These are phyloP conservation scores for Phytophthora pistaciae DNA, from an alignment of 352 stramenopile genomes.

Conservation along the genomic window DNA sequence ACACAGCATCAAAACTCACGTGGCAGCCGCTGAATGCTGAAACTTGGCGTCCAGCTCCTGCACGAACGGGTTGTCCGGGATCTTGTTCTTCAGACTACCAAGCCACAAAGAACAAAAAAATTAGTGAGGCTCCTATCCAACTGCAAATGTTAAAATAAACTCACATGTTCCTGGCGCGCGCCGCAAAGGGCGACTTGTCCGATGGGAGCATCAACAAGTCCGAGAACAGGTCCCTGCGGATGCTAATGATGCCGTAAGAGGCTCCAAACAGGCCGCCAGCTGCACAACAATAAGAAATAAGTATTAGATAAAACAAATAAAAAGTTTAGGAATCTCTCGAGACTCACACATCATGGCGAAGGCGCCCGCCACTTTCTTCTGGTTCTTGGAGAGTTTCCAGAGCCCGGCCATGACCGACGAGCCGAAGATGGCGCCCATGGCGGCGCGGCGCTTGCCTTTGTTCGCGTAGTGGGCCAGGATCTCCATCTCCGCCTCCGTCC, in stretches of 20 bases:
- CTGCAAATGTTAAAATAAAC: constrained; percentile 6
- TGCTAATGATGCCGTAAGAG: constrained; percentile 75
- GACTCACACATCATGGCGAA: constrained; percentile 54
- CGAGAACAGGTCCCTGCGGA: constrained; percentile 72
- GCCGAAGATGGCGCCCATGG: constrained; percentile 50
- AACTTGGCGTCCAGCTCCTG: no score
- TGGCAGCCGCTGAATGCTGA: no score
- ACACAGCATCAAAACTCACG: not conserved
- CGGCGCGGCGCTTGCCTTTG: constrained; percentile 55
- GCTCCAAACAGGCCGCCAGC: constrained; percentile 65
- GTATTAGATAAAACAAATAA: not conserved
- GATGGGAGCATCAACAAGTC: constrained; percentile 73
- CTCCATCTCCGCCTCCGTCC: constrained; percentile 70
- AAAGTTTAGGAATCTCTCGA: not conserved
- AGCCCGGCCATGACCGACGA: constrained; percentile 40
- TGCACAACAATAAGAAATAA: constrained; percentile 21
- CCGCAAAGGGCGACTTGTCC: constrained; percentile 75
- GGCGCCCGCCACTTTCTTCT: constrained; percentile 40
- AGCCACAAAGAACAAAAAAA: constrained; percentile 8
- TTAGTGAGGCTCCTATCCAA: no score
- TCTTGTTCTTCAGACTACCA: constrained; percentile 34
- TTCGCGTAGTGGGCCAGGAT: constrained; percentile 60
- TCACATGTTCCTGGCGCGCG: constrained; percentile 59
- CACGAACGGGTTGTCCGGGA: no score
- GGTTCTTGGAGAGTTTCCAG: constrained; percentile 57